Base-by-base conservation (phyloP, 2,329 filamentous ascomycete genomes). In the Bimuria novae-zelandiae region DNA sequence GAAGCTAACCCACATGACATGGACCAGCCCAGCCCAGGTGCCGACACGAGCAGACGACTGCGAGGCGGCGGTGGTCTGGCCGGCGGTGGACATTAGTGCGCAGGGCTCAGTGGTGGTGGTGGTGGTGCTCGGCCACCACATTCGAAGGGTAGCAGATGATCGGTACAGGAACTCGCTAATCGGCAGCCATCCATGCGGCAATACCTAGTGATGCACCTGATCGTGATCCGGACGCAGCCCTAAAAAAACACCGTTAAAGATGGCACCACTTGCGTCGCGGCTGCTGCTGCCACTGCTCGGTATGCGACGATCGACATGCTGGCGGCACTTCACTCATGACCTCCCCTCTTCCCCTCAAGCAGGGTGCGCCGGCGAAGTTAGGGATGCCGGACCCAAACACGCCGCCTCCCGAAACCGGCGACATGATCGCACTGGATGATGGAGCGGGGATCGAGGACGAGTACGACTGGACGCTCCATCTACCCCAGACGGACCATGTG, bases 401-500 rank as follows among this genome's bases (percentile, higher is more conserved):
- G 8, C 46, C 46, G 3, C 46, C 46, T n/a, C 46, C 46, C 3
- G 46, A 49, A 2, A 29, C 2, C 27, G 36, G 16, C 16, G 46
- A 22, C n/a, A 22, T 17, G 8, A 29, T 30, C 14, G 19, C 32
- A 17, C 22, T 23, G 14, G 44, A n/a, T 12, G 44, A 47, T 21
- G 21, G 39, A n/a, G 6, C 16, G 16, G 19, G 17, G 8, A 27
- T 22, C 30, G 11, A 22, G 27, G 42, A 32, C 14, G 22, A 40
- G 4, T 7, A 19, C 22, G 40, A 70, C 61, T 72, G 69, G 70
- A 70, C 68, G 3, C 55, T 54, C 23, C 57, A 60, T 27, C 57
- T 72, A 4, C 68, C 66, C 23, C 50, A 68, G 32, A 70, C 63
- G 3, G 61, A 63, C 16, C 69, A 72, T 60, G 61, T 71, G 12